Percentiles rank a stretch among this genome's conserved stretches.
Conservation (phyloP, 768 basidiomycete species). For the Leucocoprinus sp. region DNA sequence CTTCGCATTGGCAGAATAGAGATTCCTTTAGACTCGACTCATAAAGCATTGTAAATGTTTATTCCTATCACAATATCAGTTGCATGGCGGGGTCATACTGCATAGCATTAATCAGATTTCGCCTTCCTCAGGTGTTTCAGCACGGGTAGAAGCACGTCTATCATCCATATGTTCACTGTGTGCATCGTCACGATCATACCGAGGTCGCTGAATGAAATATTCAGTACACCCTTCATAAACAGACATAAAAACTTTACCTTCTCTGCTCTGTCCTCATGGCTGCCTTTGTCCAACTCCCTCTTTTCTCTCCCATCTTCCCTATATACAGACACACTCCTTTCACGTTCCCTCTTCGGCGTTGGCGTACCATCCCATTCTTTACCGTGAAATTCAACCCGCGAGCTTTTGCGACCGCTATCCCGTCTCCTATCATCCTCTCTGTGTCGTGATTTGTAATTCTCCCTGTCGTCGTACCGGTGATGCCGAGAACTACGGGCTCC, state of each 20-base stretch:
- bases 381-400: slow-evolving; percentile 25
- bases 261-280: slow-evolving; percentile 50
- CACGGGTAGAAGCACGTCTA: slow-evolving; percentile 40
- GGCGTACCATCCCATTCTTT: slow-evolving; percentile 46
- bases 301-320: slow-evolving; percentile 47
- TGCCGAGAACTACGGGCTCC: slow-evolving; percentile 34
- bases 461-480: slow-evolving; percentile 42
- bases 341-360: slow-evolving; percentile 27
- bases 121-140: slow-evolving; percentile 82
- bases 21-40: slow-evolving; percentile 23
- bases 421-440: slow-evolving; percentile 43
- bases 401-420: slow-evolving; percentile 31
- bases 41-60: slow-evolving; percentile 18
- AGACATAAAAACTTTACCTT: slow-evolving; percentile 38
- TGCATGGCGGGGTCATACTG: slow-evolving; percentile 7
- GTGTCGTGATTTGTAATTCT: slow-evolving; percentile 35
- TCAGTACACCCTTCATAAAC: slow-evolving; percentile 11
- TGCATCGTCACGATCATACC: slow-evolving; percentile 37
- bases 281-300: slow-evolving; percentile 43
- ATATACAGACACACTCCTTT: slow-evolving; percentile 27
- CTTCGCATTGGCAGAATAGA: slow-evolving; percentile 83
- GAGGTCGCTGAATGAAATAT: slow-evolving; percentile 34
- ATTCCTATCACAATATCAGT: slow-evolving; percentile 9
- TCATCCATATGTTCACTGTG: slow-evolving; percentile 34
- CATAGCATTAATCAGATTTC: slow-evolving; percentile 49